Conservation (phyloP, 1,284 basidiomycete genomes). For the Leccinum solheimii region DNA sequence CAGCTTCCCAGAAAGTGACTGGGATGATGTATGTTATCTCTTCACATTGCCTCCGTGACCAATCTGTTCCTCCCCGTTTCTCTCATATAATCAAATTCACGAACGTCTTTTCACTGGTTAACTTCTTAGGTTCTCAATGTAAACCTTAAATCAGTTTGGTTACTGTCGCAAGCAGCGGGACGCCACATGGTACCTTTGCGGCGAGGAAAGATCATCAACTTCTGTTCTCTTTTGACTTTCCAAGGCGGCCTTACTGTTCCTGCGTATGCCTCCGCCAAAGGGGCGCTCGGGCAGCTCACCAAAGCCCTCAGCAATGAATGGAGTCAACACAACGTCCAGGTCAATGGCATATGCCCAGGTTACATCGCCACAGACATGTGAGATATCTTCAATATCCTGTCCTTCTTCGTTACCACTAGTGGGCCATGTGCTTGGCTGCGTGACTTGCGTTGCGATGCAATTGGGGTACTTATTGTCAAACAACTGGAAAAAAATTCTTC, state of each 20-base stretch:
- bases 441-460: constrained; percentile 8
- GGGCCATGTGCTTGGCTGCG: not conserved
- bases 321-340: constrained; percentile 82
- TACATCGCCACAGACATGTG: constrained; percentile 92
- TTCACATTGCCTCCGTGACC: constrained; percentile 9
- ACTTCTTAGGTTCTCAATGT: constrained; percentile 64
- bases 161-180: constrained; percentile 75
- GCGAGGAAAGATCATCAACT: constrained; percentile 82
- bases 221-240: constrained; percentile 77
- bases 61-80: constrained; percentile 7
- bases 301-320: constrained; percentile 66
- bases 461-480: constrained; percentile 10
- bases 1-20: constrained; percentile 82
- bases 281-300: constrained; percentile 81
- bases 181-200: constrained; percentile 75
- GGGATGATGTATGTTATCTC: constrained; percentile 75
- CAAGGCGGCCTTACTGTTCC: constrained; percentile 83
- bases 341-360: constrained; percentile 89
- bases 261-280: constrained; percentile 91
- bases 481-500: not conserved
- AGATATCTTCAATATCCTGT: constrained; percentile 31
- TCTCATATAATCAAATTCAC: constrained; percentile 16
- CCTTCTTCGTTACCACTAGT: not conserved
- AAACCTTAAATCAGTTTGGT: constrained; percentile 79
- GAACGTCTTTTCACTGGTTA: constrained; percentile 16